A percentile compares a stretch with the other conserved stretches of the same genome.
Conservation (phyloP, 257 asterid species). For the Capsicum chinense region DNA sequence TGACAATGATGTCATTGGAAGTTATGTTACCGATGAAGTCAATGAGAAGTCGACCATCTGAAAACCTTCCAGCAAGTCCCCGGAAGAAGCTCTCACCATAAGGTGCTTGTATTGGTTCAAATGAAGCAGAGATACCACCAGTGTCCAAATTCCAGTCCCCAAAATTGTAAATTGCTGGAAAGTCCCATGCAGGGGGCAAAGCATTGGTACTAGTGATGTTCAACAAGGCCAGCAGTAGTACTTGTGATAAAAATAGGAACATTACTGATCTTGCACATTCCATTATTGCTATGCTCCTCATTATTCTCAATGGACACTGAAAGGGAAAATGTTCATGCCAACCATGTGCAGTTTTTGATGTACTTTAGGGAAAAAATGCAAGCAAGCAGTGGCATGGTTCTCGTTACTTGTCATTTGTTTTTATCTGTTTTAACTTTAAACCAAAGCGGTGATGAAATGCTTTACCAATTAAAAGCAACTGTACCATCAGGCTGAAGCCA, state of each 20-base stretch:
- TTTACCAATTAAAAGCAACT: not conserved
- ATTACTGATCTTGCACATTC: conserved; percentile 24
- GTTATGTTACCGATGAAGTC: conserved; percentile 53
- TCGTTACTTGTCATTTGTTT: not conserved
- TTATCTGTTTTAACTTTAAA: not conserved
- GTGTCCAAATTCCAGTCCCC: conserved; percentile 72
- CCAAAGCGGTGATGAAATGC: not conserved
- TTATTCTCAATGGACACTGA: not conserved
- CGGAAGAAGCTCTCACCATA: conserved; percentile 53
- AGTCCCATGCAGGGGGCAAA: conserved; percentile 43
- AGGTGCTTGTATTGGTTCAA: conserved; percentile 50
- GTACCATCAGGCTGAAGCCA: not conserved
- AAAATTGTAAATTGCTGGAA: conserved; percentile 64
- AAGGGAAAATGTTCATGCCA: conserved; percentile 31
- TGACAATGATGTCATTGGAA: no score
- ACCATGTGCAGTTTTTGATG: conserved; percentile 20
- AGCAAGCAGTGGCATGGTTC: conserved; percentile 32
- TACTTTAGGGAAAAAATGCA: not conserved
- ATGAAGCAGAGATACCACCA: conserved; percentile 59
- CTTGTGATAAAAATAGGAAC: not conserved
- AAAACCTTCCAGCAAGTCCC: conserved; percentile 50
- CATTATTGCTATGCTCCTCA: conserved; percentile 37
- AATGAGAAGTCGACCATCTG: conserved; percentile 67
- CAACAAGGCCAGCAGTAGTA: not conserved
- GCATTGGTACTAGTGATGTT: not conserved